These are phyloP conservation scores for Ophiostoma triangulosporum DNA, from an alignment of 2,329 filamentous ascomycete species.

Conservation along the genomic window DNA sequence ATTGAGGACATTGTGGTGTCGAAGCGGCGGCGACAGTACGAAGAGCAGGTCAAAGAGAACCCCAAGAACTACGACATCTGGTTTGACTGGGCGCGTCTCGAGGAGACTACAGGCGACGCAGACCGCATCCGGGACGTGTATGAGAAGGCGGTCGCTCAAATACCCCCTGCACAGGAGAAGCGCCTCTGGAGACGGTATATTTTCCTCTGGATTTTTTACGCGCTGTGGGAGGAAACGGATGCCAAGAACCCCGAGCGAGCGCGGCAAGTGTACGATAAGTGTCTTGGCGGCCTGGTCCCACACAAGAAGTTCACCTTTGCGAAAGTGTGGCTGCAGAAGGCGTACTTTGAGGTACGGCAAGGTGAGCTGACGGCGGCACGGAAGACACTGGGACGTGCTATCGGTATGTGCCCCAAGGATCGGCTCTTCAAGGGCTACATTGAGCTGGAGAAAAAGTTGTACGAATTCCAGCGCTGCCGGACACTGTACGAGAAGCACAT, in stretches of 20 bases:
- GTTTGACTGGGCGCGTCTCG: conserved; percentile 88
- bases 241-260: conserved; percentile 66
- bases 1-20: conserved; percentile 94
- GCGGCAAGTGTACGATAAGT: conserved; percentile 81
- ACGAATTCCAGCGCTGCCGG: conserved; percentile 84
- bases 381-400: conserved; percentile 78
- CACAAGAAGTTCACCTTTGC: conserved; percentile 97
- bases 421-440: conserved; percentile 91
- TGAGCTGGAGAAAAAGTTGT: conserved; percentile 81
- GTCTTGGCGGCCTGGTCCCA: conserved; percentile 70
- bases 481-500: conserved; percentile 90
- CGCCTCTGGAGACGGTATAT: conserved; percentile 95
- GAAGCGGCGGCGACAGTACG: conserved; percentile 84
- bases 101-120: conserved; percentile 70
- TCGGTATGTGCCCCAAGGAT: conserved; percentile 93
- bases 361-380: conserved; percentile 65
- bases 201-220: conserved; percentile 96
- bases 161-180: conserved; percentile 92
- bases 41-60: conserved; percentile 87
- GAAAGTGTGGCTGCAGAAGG: conserved; percentile 89
- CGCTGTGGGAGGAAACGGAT: conserved; percentile 84
- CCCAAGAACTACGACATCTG: conserved; percentile 93
- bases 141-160: conserved; percentile 87
- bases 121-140: conserved; percentile 86
- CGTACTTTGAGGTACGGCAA: conserved; percentile 86